phyloP scores from a whole-genome alignment of 768 basidiomycete species.

The Rhizopogon vesiculosus region DNA sequence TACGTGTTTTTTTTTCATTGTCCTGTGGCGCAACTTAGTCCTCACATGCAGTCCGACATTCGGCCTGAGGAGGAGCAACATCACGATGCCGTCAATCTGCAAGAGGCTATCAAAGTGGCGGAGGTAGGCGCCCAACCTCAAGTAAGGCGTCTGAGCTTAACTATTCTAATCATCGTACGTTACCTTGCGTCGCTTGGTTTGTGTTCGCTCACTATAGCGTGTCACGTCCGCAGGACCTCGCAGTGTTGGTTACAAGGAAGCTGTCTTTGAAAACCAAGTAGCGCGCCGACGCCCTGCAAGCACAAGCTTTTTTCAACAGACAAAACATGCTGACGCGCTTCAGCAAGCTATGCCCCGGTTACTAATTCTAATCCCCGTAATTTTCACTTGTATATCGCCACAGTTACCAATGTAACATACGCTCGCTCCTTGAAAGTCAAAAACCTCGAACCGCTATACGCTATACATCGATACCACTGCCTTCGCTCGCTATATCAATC shows the following conservation, averaged over 20 bases:
- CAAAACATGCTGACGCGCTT: neutral
- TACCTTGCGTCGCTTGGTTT: neutral
- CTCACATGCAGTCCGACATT: neutral
- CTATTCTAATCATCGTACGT: slow-evolving; percentile 2
- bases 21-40: neutral
- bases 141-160: neutral
- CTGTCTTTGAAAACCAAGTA: neutral
- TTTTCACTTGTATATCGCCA: neutral
- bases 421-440: neutral
- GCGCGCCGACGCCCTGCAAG: neutral
- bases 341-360: neutral
- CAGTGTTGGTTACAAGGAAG: neutral
- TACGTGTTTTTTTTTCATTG: neutral
- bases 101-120: neutral
- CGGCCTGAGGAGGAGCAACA: neutral
- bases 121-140: neutral
- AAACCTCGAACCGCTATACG: too few species aligned
- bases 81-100: neutral
- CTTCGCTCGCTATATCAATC: too few species aligned
- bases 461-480: too few species aligned
- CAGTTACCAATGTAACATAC: neutral
- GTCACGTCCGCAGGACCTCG: neutral
- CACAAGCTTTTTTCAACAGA: too few species aligned
- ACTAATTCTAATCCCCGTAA: neutral
- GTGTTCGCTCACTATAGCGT: neutral